A percentile compares a stretch with the other conserved stretches of the same genome.
phyloP scores from a whole-genome alignment of 2,329 filamentous ascomycete genomes.

The Fusarium humuli region DNA sequence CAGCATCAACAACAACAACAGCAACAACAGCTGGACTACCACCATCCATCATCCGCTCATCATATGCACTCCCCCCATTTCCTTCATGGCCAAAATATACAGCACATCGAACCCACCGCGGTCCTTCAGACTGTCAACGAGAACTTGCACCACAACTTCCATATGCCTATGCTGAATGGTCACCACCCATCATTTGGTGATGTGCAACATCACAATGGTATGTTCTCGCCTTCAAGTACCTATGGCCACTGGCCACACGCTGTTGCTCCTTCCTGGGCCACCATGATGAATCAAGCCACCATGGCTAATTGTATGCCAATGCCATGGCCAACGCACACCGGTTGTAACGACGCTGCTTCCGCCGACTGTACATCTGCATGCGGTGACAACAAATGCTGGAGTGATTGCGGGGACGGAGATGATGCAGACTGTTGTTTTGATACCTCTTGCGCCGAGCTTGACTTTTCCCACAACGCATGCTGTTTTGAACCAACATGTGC shows the following conservation, averaged over 20 bases:
- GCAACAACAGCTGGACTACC: conserved; percentile 18
- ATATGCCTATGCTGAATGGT: conserved; percentile 17
- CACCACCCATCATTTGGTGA: conserved; percentile 32
- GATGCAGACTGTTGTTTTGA: conserved; percentile 53
- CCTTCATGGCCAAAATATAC: conserved; percentile 26
- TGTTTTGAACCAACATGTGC: conserved; percentile 51
- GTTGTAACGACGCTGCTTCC: conserved; percentile 49
- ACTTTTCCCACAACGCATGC: conserved; percentile 35
- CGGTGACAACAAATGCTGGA: conserved; percentile 47
- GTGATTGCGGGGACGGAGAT: conserved; percentile 50
- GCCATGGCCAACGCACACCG: conserved; percentile 34
- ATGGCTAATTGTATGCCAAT: conserved; percentile 30
- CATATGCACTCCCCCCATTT: conserved; percentile 32
- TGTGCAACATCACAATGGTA: conserved; percentile 33
- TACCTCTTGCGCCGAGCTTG: conserved; percentile 48
- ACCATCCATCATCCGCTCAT: conserved; percentile 29
- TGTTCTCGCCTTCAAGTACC: conserved; percentile 19
- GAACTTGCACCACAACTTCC: conserved; percentile 33
- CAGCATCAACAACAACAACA: conserved; percentile 22
- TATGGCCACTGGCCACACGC: conserved; percentile 20
- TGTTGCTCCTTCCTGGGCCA: conserved; percentile 31
- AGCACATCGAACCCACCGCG: conserved; percentile 38
- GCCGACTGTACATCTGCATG: conserved; percentile 53
- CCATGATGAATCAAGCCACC: conserved; percentile 32
- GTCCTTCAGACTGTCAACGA: conserved; percentile 41